Base-by-base conservation (phyloP, 2,329 filamentous ascomycete species). In the Aaosphaeria arxii region DNA sequence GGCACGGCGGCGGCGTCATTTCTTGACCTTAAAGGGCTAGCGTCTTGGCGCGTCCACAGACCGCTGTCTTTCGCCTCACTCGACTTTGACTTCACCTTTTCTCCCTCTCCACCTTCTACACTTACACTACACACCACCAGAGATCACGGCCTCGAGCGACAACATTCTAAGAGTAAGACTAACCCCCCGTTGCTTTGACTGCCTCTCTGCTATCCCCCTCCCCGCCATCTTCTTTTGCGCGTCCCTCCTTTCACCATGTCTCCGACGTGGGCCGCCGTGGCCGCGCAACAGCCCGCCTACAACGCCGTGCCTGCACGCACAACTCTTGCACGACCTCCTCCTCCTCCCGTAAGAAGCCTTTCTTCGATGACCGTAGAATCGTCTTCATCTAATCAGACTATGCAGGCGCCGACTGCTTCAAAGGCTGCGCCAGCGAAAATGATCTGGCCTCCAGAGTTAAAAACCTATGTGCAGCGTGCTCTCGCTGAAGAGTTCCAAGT, bases 401-500 rank as follows among this genome's bases (percentile, higher is more conserved):
- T 24, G 17, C 17, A 24, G 17, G 17, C 17, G 17, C 17, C 17
- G 17, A 24, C 17, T 24, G 17, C 17, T 24, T 24, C 17, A 24
- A 24, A 24, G 17, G 17, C 17, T 40, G 47, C 51, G 13, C 50
- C 17, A 24, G 17, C 17, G 17, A 24, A 24, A 24, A 9, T 40
- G n/a, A 11, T 36, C 51, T 41, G 40, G 11, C 42, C 40, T 31
- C 42, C 45, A 32, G 60, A 62, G 58, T 39, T 52, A 43, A 49
- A 58, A 41, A 40, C 66, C 50, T 97, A 96, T 73, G 92, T 97
- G 31, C 87, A 91, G 63, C 85, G 91, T 63, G 91, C 91, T 29
- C 97, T 97, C 67, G 84, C 88, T 44, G 81, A 84, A 29, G 81
- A 84, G 49, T 88, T 91, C 65, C 58, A 61, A 35, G 69, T 76